These are phyloP conservation scores for Hypocreales sp. DNA, from an alignment of 2,329 filamentous ascomycete species.

Conservation along the genomic window DNA sequence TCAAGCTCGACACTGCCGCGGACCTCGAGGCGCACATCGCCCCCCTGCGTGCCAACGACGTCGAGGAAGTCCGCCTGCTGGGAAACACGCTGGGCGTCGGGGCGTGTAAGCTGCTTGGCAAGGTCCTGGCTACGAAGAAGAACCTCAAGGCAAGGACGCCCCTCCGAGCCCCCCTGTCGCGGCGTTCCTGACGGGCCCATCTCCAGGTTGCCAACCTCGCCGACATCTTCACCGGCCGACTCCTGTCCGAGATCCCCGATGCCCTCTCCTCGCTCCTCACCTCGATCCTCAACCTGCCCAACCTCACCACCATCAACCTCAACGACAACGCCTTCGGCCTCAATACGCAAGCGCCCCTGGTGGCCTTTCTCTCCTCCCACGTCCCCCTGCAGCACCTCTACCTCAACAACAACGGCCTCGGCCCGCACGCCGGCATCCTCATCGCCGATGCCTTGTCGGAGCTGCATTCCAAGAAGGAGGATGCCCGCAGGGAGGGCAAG, in stretches of 20 bases:
- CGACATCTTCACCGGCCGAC: constrained; percentile 92
- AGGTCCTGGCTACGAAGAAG: constrained; percentile 73
- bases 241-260: constrained; percentile 85
- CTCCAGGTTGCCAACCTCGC: constrained; percentile 66
- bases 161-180: too few relatives aligned
- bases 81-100: constrained; percentile 89
- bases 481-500: constrained; percentile 54
- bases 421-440: constrained; percentile 76
- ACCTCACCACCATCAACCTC: constrained; percentile 82
- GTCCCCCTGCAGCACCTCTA: constrained; percentile 85
- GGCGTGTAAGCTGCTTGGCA: constrained; percentile 72
- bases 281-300: constrained; percentile 70
- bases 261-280: constrained; percentile 76
- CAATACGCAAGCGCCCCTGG: constrained; percentile 83
- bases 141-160: constrained; percentile 48
- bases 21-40: constrained; percentile 78
- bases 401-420: constrained; percentile 96
- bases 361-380: constrained; percentile 80
- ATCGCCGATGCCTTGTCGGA: constrained; percentile 76
- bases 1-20: constrained; percentile 80
- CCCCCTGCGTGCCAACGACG: constrained; percentile 53
- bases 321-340: constrained; percentile 97
- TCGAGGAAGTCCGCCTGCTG: constrained; percentile 73
- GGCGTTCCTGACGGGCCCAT: background rate
- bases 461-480: constrained; percentile 72